Evolutionary conservation across 2,329 filamentous ascomycete genomes (phyloP), one percentile per base, ranked within the genome.

Genomic region (Penicillium vulpinum): DNA sequence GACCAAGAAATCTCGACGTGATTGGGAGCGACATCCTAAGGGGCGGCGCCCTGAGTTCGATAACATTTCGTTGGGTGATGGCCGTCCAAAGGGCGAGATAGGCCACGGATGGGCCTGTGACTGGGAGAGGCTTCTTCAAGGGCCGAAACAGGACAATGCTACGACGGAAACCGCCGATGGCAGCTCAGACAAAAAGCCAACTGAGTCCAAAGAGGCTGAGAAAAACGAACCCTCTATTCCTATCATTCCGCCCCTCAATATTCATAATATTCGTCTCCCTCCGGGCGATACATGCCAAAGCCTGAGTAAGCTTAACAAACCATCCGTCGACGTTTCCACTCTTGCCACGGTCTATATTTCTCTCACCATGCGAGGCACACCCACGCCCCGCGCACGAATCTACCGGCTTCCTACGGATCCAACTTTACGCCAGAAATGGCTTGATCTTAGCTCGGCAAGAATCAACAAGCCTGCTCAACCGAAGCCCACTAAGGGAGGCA

Each of bases 81-180:
- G 84, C 1, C 84, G 85, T 28, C 62, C 60, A 51, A 92, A 86
- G 67, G 93, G 93, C 1, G 94, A 97, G 72, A 69, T 96, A 31
- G 94, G 94, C 2, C 77, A 84, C 51, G 92, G 92, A 0, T 91
- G 90, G 82, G 85, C 86, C 10, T 96, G 90, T 74, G 91, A 96
- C 68, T 96, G 91, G 83, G 88, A 91, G 67, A 77, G 78, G 33
- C 73, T 95, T n/a, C 79, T 91, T 52, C 72, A 72, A 16, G 69
- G 76, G 7, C 58, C 64, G 43, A 46, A 53, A 21, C 53, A 58
- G 5, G 52, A 48, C 26, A 36, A 24, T 11, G 28, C 31, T 28
- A 45, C 29, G 7, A 26, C 47, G 18, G n/a, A 24, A 21, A 53
- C 36, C 9, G 48, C 33, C 10, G 51, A 51, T 21, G 46, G 5